Base-by-base conservation (phyloP, 495 filamentous ascomycete genomes). In the Podospora conica region DNA sequence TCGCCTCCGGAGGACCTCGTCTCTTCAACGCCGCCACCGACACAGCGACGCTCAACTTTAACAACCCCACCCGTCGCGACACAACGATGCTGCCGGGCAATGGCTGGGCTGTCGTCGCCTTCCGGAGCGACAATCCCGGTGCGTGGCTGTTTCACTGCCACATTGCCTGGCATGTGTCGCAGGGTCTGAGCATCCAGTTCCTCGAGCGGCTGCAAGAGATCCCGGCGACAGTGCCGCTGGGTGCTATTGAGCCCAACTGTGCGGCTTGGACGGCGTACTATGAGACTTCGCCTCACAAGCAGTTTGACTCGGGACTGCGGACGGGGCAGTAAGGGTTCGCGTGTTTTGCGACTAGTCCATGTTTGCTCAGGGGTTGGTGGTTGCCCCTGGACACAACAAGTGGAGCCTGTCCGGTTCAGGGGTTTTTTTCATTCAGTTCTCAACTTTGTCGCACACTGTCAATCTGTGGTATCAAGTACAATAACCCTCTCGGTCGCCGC, bases 221-320 rank as follows among this genome's bases (percentile, higher is more conserved):
- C 55, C 68, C 71, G 3, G 61, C 28, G 15, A 70, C 78, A 7
- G 76, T 71, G 11, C 66, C 79, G 58, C 40, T 63, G 8, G 68
- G 63, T 11, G 22, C 57, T 2, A 68, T 81, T 25, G 53, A 75
- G n/a, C 71, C 70, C 21, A 74, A 65, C 7, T 82, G 80, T 61
- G 40, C 69, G 1, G 61, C 66, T 4, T 82, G 80, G 80, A 66
- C 73, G 18, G 4, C 67, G 3, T 83, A 77, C 66, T 73, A 75
- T 20, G 69, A 71, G 75, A 63, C 8, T 67, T 71, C 66, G 81
- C 81, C 55, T 31, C 27, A 48, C 61, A 11, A 65, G 1, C 77
- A 82, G 68, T 75, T 79, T 12, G 81, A 84, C 61, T 82, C 81
- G 31, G 81, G 82, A 2, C 69, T 82, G 72, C 90, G 84, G 74